A percentile compares a stretch with the other conserved stretches of the same genome.
These are phyloP conservation scores for Avena eriantha DNA, from an alignment of 176 grass and related monocot genomes.

Conservation along the genomic window DNA sequence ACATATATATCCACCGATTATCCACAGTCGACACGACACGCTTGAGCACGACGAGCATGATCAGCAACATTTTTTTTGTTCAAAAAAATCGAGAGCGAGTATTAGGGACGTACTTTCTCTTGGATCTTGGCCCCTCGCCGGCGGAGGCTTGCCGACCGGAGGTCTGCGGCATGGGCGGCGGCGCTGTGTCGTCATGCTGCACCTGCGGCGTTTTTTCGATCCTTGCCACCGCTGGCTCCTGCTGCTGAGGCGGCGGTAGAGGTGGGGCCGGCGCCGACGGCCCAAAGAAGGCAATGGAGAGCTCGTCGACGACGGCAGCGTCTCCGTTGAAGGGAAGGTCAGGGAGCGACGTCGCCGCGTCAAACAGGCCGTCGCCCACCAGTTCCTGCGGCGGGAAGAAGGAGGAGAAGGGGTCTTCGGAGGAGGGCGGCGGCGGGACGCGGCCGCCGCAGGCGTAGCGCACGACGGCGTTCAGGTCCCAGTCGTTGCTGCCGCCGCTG, in stretches of 20 bases:
- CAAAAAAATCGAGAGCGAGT: background rate
- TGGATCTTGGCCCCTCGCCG: slow-evolving; percentile 45
- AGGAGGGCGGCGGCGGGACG: background rate
- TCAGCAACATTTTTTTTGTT: background rate
- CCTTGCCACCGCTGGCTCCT: slow-evolving; percentile 1
- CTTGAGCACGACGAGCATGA: background rate
- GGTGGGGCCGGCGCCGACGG: background rate
- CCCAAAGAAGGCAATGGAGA: slow-evolving; percentile 50
- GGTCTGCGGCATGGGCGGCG: background rate
- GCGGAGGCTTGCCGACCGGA: background rate
- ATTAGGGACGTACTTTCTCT: slow-evolving; percentile 60
- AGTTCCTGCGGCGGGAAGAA: background rate
- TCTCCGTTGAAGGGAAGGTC: background rate
- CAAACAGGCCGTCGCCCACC: background rate
- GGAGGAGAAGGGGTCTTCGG: slow-evolving; percentile 34
- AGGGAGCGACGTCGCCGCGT: slow-evolving; percentile 11
- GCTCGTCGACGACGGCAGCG: slow-evolving; percentile 43
- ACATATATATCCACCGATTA: background rate
- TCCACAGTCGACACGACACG: background rate
- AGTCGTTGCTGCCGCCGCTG: slow-evolving; percentile 56
- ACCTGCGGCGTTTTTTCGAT: background rate
- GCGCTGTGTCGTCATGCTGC: background rate
- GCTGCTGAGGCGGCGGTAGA: background rate
- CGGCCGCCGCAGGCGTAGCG: slow-evolving; percentile 39
- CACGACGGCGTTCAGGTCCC: slow-evolving; percentile 80